phyloP scores from a whole-genome alignment of 2,329 filamentous ascomycete species.

The Ceratocystis cubensis region DNA sequence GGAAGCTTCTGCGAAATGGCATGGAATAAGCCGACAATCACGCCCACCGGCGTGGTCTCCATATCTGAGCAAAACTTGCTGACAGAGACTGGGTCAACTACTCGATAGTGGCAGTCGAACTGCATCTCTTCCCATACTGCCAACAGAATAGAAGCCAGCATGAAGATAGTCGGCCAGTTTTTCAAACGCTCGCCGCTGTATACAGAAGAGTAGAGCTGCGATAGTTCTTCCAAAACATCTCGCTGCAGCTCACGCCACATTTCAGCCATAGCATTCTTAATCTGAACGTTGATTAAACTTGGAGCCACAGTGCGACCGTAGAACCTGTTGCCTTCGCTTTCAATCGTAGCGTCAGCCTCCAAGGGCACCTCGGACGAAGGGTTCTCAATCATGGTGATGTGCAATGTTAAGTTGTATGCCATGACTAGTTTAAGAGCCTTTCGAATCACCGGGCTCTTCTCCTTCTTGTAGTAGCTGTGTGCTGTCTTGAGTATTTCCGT shows the following conservation, averaged over 20 bases:
- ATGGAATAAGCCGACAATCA: constrained; percentile 93
- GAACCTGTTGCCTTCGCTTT: constrained; percentile 76
- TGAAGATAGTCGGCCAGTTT: constrained; percentile 99
- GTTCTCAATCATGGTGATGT: constrained; percentile 89
- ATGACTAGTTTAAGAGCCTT: constrained; percentile 91
- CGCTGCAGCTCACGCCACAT: constrained; percentile 98
- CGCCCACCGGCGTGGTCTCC: constrained; percentile 89
- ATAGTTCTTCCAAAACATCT: constrained; percentile 89
- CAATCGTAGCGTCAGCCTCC: constrained; percentile 65
- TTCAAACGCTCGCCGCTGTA: constrained; percentile 95
- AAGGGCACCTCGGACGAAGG: constrained; percentile 58
- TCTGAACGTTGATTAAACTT: constrained; percentile 99
- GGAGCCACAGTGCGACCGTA: constrained; percentile 82
- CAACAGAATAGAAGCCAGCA: constrained; percentile 82
- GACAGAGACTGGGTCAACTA: constrained; percentile 70
- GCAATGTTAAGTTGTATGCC: constrained; percentile 87
- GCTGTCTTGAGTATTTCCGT: constrained; percentile 94
- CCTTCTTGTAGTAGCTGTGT: constrained; percentile 82
- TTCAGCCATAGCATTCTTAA: constrained; percentile 91
- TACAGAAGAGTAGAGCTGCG: constrained; percentile 85
- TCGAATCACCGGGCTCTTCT: constrained; percentile 77
- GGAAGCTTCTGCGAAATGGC: constrained; percentile 96
- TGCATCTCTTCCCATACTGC: constrained; percentile 98
- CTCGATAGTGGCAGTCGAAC: constrained; percentile 93
- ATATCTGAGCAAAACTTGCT: constrained; percentile 94